phyloP scores from a whole-genome alignment of 345 rosid species.

The Mallotus nudiflorus region DNA sequence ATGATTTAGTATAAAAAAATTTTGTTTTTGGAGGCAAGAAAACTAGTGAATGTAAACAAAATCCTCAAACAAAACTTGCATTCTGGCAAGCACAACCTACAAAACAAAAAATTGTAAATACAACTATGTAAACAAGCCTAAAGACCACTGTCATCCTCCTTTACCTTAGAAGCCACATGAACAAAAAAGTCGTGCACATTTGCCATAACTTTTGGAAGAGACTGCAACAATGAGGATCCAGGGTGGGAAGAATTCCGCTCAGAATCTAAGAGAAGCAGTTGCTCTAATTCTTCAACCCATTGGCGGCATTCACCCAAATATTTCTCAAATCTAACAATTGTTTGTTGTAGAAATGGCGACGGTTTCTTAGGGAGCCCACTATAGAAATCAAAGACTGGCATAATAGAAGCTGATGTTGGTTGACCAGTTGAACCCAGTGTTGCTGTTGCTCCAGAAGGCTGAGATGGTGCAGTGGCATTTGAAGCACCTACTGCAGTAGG shows the following conservation, averaged over 20 bases:
- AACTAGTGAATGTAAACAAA: neutral
- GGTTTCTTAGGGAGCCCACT: constrained; percentile 92
- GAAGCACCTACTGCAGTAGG: constrained; percentile 46
- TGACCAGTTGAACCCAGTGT: constrained; percentile 56
- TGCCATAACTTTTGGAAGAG: constrained; percentile 91
- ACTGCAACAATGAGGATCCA: constrained; percentile 61
- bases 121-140: neutral
- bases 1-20: neutral
- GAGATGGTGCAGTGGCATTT: constrained; percentile 64
- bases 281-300: constrained; percentile 95
- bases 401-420: constrained; percentile 44
- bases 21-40: neutral
- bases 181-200: constrained; percentile 90
- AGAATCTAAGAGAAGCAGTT: constrained; percentile 68
- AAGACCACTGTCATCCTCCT: constrained; percentile 2
- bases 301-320: constrained; percentile 78
- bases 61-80: neutral
- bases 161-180: constrained; percentile 97
- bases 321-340: constrained; percentile 85
- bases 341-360: constrained; percentile 73
- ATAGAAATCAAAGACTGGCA: constrained; percentile 78
- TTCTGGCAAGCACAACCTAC: neutral
- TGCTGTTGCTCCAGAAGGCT: constrained; percentile 52
- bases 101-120: neutral
- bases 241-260: constrained; percentile 53